These are phyloP conservation scores for Chrysoporthe austroafricana DNA, from an alignment of 2,329 filamentous ascomycete species.

Conservation along the genomic window DNA sequence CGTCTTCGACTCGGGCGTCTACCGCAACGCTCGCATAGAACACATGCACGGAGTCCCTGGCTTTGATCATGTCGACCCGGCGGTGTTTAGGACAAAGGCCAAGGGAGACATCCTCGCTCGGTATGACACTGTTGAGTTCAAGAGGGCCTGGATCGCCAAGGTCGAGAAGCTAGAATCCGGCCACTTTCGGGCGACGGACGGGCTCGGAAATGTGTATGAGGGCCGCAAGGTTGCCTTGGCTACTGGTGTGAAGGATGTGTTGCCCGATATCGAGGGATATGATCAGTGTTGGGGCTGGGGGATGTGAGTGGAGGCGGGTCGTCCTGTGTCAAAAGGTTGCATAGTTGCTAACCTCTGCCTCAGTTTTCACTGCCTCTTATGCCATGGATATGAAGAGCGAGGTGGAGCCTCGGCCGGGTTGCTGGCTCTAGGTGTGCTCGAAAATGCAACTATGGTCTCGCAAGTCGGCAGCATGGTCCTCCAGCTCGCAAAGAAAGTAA, in stretches of 20 bases:
- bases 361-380: constrained; percentile 53
- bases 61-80: constrained; percentile 44
- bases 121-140: constrained; percentile 41
- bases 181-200: constrained; percentile 40
- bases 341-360: background rate
- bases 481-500: constrained; percentile 21
- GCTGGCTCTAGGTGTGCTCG: constrained; percentile 6
- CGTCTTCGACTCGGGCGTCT: constrained; percentile 54
- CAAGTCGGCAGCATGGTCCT: constrained; percentile 19
- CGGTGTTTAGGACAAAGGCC: constrained; percentile 41
- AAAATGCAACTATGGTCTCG: background rate
- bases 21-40: constrained; percentile 52
- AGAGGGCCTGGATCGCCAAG: constrained; percentile 32
- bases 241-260: constrained; percentile 55
- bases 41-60: constrained; percentile 53
- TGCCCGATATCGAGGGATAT: constrained; percentile 57
- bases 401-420: constrained; percentile 50
- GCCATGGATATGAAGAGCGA: constrained; percentile 62
- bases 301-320: constrained; percentile 44
- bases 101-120: constrained; percentile 39
- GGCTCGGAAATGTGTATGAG: constrained; percentile 44
- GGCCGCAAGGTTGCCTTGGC: constrained; percentile 61
- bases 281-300: constrained; percentile 56
- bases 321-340: background rate
- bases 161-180: constrained; percentile 31